Evolutionary conservation across 202 grass and related monocot species (phyloP).

Genomic region (Elaeis oleifera): DNA sequence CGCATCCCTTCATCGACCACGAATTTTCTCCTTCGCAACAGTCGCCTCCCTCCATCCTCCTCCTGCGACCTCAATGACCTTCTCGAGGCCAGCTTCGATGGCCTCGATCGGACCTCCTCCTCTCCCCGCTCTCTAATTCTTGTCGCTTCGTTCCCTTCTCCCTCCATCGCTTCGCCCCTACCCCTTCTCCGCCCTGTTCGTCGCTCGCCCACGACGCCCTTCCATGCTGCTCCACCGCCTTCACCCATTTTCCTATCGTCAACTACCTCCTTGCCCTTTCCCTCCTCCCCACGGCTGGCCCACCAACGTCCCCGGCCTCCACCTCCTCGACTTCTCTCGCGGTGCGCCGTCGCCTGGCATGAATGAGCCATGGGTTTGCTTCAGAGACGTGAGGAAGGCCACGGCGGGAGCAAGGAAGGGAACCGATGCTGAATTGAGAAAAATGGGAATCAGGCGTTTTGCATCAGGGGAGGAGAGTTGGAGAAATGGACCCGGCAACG

Average conservation of each 20-base stretch:
- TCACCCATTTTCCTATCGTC: constrained; percentile 43
- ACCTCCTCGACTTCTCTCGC: constrained; percentile 30
- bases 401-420: constrained; percentile 31
- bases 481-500: constrained; percentile 48
- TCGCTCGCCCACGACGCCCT: constrained; percentile 24
- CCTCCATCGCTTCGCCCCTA: constrained; percentile 24
- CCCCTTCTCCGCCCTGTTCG: constrained; percentile 18
- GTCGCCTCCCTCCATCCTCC: constrained; percentile 10
- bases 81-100: constrained; percentile 28
- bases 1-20: too few species aligned
- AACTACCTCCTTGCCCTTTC: constrained; percentile 44
- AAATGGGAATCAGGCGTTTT: constrained; percentile 49
- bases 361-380: constrained; percentile 43
- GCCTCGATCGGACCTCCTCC: constrained; percentile 34
- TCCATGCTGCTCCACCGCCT: constrained; percentile 22
- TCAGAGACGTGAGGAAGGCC: constrained; percentile 29
- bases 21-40: too few species aligned
- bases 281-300: constrained; percentile 31
- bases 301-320: constrained; percentile 49
- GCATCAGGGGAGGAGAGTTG: constrained; percentile 26
- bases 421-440: constrained; percentile 49
- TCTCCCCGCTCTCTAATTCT: constrained; percentile 25
- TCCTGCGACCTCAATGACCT: constrained; percentile 24
- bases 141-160: constrained; percentile 29
- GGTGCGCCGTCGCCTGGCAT: not conserved